Evolutionary conservation across 257 asterid genomes (phyloP).

Genomic region (Dorcoceras hygrometricum): DNA sequence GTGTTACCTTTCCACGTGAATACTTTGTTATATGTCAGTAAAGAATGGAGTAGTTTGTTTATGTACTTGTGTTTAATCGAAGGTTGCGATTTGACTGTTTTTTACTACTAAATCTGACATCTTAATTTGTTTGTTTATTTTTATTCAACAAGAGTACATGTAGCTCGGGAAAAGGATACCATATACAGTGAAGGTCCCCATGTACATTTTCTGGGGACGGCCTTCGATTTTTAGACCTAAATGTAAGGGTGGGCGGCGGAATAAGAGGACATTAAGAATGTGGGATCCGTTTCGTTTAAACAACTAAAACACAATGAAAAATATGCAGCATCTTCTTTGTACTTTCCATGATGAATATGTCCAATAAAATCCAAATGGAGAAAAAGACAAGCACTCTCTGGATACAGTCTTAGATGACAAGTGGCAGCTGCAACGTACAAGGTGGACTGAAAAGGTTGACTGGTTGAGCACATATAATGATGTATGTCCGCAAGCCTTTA

Average conservation of each 20-base stretch:
- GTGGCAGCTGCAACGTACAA: background rate
- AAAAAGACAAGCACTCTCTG: background rate
- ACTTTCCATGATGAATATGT: background rate
- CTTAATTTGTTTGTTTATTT: no score
- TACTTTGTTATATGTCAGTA: background rate
- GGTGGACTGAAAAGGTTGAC: no score
- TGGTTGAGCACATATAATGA: no score
- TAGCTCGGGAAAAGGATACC: no score
- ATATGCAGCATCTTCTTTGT: background rate
- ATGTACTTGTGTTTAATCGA: background rate
- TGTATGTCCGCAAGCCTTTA: background rate
- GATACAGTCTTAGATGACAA: background rate
- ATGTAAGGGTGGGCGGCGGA: background rate
- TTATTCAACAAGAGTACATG: background rate
- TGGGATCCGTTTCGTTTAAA: background rate
- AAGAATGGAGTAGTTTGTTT: background rate
- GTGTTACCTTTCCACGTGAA: background rate
- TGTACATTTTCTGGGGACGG: no score
- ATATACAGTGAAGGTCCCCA: no score
- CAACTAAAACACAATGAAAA: no score
- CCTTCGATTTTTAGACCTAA: no score
- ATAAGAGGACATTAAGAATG: background rate
- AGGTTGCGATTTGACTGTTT: background rate
- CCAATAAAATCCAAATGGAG: background rate
- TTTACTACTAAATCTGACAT: no score